Base-by-base conservation (phyloP, 1,284 basidiomycete genomes). In the Serendipita sp. region DNA sequence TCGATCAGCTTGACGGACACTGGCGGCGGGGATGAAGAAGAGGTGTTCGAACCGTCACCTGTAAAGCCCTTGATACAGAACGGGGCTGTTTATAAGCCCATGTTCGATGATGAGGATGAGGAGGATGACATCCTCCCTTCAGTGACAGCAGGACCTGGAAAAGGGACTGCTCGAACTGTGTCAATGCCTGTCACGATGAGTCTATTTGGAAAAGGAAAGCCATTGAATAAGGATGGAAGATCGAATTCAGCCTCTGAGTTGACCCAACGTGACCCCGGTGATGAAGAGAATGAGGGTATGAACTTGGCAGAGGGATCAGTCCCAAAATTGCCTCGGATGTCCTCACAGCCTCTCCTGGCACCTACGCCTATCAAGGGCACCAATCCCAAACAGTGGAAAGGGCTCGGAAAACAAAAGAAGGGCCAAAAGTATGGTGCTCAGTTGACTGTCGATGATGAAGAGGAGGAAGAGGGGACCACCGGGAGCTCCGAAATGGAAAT, bases 11-110 rank as follows among this genome's bases (percentile, higher is more conserved):
- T 60, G 47, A 26, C 61, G 49, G 38, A 41, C 5, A 41, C 6
- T 41, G 38, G 38, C 38, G 38, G 13, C 38, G 6, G 13, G 5
- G 38, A 13, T 41, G 6, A 41, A 8, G 53, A 62, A 41, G 64
- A 62, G 30, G 62, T 63, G 34, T 38, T 89, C 5, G 79, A 76
- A 42, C 82, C 86, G 67, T 87, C 87, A 3, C 87, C 88, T 10
- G 75, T 83, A 64, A 90, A 89, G 71, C 74, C 75, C 32, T 75
- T 77, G 3, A 72, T 35, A 26, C 53, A 72, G 17, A 77, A 78
- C 53, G 76, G 77, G 61, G 84, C 79, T 69, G 76, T 77, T 1
- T 90, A 88, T 75, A 81, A 79, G 64, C 72, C 78, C 22, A 72
- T 90, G 44, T 90, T 90, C 68, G 80, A 86, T 41, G 85, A 88